These are phyloP conservation scores for Penicillium sp. DNA, from an alignment of 2,329 filamentous ascomycete genomes.

Conservation along the genomic window DNA sequence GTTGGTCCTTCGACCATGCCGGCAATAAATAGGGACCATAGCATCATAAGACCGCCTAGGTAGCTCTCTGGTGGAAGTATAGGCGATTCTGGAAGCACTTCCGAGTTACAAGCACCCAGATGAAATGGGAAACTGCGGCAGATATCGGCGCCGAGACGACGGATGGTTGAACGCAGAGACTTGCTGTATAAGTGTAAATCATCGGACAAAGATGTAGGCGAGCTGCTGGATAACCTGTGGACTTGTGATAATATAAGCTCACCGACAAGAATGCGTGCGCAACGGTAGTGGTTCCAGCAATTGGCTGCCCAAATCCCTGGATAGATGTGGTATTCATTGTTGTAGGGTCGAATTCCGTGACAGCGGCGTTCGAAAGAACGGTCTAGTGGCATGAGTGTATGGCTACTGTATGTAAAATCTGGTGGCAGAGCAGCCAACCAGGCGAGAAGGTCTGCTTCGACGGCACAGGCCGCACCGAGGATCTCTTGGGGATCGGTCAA, in stretches of 20 bases:
- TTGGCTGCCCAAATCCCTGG: not conserved
- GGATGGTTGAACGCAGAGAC: not conserved
- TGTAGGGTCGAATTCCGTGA: not conserved
- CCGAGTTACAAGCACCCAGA: not conserved
- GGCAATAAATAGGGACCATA: not conserved
- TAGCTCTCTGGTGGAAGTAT: not conserved
- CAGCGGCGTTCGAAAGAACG: not conserved
- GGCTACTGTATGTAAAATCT: not conserved
- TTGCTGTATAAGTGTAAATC: not conserved
- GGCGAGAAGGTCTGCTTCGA: not conserved
- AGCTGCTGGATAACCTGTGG: not conserved
- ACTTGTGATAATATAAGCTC: not conserved
- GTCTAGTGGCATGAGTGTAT: not conserved
- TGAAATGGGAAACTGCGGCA: not conserved
- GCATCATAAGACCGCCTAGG: not conserved
- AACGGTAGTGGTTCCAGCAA: not conserved
- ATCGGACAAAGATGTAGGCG: not conserved
- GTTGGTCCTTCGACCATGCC: not conserved
- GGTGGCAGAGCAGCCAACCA: not conserved
- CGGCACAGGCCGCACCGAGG: not conserved
- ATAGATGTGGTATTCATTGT: not conserved
- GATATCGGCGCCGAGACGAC: not conserved
- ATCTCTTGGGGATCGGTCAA: not conserved
- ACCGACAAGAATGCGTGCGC: not conserved
- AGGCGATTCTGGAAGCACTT: not conserved